phyloP scores from a whole-genome alignment of 2,329 filamentous ascomycete species.

The Fusarium hostae region DNA sequence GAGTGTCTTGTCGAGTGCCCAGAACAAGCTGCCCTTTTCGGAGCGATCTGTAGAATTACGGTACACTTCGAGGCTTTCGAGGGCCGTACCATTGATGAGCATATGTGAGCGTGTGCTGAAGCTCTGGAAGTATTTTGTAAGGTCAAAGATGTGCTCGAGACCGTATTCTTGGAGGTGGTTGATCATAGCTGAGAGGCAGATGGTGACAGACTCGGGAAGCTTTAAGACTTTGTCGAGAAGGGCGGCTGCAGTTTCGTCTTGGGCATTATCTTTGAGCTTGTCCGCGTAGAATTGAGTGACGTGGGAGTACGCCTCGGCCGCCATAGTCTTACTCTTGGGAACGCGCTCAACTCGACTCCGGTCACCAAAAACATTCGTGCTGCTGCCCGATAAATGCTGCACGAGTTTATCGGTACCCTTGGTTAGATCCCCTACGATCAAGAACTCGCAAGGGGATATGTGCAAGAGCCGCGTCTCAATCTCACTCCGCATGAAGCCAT shows the following conservation, averaged over 20 bases:
- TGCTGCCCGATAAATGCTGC: conserved; percentile 87
- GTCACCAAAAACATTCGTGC: conserved; percentile 92
- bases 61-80: conserved; percentile 95
- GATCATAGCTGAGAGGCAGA: conserved; percentile 97
- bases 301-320: conserved; percentile 85
- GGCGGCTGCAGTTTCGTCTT: conserved; percentile 67
- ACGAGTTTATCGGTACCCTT: conserved; percentile 93
- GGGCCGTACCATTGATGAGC: conserved; percentile 93
- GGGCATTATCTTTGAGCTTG: conserved; percentile 74
- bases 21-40: conserved; percentile 90
- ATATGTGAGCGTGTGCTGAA: conserved; percentile 96
- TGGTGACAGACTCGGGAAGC: conserved; percentile 85
- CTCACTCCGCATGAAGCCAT: conserved; percentile 96
- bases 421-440: conserved; percentile 90
- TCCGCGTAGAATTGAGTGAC: conserved; percentile 93
- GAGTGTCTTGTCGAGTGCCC: conserved; percentile 91
- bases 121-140: conserved; percentile 96
- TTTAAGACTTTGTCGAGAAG: conserved; percentile 88
- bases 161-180: conserved; percentile 91
- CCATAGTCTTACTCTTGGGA: conserved; percentile 80
- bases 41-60: conserved; percentile 91
- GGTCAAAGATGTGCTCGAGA: conserved; percentile 91
- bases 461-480: conserved; percentile 95
- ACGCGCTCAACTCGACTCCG: conserved; percentile 86
- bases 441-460: conserved; percentile 93